These are phyloP conservation scores for Trichoderma afroharzianum DNA, from an alignment of 2,329 filamentous ascomycete genomes.

Conservation along the genomic window DNA sequence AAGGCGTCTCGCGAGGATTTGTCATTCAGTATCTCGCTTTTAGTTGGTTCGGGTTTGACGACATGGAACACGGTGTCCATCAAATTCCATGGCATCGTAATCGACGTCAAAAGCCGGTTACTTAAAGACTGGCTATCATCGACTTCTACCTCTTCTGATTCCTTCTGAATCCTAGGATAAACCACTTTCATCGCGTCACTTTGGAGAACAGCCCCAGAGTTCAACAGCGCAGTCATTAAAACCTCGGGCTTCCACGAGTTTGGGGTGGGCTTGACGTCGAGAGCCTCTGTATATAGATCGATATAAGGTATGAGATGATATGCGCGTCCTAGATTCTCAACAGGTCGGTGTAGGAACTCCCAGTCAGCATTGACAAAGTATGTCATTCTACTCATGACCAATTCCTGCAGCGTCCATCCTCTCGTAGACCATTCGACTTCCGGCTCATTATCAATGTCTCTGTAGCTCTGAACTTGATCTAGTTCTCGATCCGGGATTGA, in stretches of 20 bases:
- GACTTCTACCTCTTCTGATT: not conserved
- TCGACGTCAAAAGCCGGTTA: not conserved
- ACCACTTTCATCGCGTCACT: not conserved
- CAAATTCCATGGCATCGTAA: conserved; percentile 11
- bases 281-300: not conserved
- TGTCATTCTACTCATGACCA: conserved; percentile 8
- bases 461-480: not conserved
- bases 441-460: not conserved
- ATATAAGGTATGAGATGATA: conserved; percentile 10
- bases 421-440: conserved; percentile 10
- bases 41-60: not conserved
- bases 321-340: not conserved
- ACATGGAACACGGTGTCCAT: conserved; percentile 1
- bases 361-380: conserved; percentile 8
- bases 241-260: not conserved
- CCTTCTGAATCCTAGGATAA: not conserved
- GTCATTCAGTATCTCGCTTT: not conserved
- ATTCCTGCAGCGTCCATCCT: conserved; percentile 8
- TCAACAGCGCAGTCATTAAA: conserved; percentile 4
- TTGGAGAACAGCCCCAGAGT: not conserved
- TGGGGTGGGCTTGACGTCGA: not conserved
- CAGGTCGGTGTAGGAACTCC: not conserved
- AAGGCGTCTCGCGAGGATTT: not conserved
- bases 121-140: not conserved
- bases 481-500: not conserved